phyloP scores from a whole-genome alignment of 2,329 filamentous ascomycete genomes.

The Nemania serpens region DNA sequence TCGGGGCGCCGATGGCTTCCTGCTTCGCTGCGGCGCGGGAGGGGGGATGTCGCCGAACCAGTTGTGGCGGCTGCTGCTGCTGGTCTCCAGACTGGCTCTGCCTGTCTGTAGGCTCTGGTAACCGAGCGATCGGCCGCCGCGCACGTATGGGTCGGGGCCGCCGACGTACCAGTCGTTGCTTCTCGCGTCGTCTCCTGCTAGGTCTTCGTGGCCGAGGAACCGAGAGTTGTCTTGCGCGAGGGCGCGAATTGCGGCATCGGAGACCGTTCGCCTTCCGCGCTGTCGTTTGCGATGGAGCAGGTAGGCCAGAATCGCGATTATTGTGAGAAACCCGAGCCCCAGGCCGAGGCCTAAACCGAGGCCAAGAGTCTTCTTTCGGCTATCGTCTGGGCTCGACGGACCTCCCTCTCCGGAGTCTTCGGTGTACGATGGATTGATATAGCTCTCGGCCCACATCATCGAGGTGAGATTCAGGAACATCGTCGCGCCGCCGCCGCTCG shows the following conservation, averaged over 20 bases:
- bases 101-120: constrained; percentile 55
- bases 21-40: constrained; percentile 26
- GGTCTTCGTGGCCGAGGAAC: constrained; percentile 49
- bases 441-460: constrained; percentile 56
- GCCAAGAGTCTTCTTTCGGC: constrained; percentile 54
- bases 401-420: constrained; percentile 14
- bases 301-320: constrained; percentile 52
- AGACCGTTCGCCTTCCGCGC: constrained; percentile 40
- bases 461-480: constrained; percentile 63
- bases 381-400: constrained; percentile 6
- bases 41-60: constrained; percentile 33
- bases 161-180: constrained; percentile 52
- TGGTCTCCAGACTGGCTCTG: no score
- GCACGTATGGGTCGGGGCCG: constrained; percentile 49
- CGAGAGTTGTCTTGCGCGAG: constrained; percentile 55
- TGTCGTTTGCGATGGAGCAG: constrained; percentile 57
- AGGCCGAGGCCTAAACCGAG: constrained; percentile 68
- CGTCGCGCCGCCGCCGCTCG: constrained; percentile 38
- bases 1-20: constrained; percentile 38
- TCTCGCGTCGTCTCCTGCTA: constrained; percentile 41
- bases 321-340: constrained; percentile 63
- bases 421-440: constrained; percentile 50
- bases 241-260: constrained; percentile 53
- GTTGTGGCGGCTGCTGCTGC: constrained; percentile 21
- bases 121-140: constrained; percentile 49